Conservation (phyloP, 2,329 filamentous ascomycete species). For the Trichoderma sp. region DNA sequence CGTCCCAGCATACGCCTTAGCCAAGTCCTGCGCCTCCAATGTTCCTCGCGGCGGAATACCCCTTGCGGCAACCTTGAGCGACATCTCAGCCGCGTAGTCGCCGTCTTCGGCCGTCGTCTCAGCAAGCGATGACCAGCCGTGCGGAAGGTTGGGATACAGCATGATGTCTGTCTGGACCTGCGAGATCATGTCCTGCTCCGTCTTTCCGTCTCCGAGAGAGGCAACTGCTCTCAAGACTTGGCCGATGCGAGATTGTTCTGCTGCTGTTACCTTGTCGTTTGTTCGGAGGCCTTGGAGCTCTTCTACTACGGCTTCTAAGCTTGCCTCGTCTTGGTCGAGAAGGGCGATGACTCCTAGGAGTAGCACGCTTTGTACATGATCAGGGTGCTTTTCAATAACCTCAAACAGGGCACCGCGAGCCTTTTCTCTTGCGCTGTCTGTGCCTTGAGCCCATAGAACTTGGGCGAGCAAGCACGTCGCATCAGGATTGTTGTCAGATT, state of each 20-base stretch:
- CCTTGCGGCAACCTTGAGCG: slow-evolving; percentile 72
- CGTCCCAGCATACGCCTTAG: slow-evolving; percentile 70
- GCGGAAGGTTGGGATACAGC: slow-evolving; percentile 73
- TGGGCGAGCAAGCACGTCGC: slow-evolving; percentile 85
- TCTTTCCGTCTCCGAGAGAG: slow-evolving; percentile 48
- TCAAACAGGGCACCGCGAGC: slow-evolving; percentile 79
- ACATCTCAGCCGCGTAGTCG: slow-evolving; percentile 67
- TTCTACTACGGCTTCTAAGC: slow-evolving; percentile 73
- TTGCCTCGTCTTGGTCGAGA: slow-evolving; percentile 75
- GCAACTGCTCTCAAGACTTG: slow-evolving; percentile 75
- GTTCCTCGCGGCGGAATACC: slow-evolving; percentile 70
- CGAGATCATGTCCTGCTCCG: slow-evolving; percentile 51
- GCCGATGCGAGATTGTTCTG: slow-evolving; percentile 67
- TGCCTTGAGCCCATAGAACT: slow-evolving; percentile 87
- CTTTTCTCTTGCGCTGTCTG: slow-evolving; percentile 67
- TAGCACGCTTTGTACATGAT: slow-evolving; percentile 75
- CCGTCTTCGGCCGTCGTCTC: slow-evolving; percentile 31
- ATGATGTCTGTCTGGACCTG: slow-evolving; percentile 76
- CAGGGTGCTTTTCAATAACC: slow-evolving; percentile 68
- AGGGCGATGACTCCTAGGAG: slow-evolving; percentile 82
- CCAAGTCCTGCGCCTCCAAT: slow-evolving; percentile 66
- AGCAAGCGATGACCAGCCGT: slow-evolving; percentile 77
- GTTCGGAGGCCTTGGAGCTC: slow-evolving; percentile 73
- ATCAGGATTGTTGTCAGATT: slow-evolving; percentile 74
- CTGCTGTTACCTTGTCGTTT: slow-evolving; percentile 57